Conservation (phyloP, 148 eudicot genomes). For the Euryodendron excelsum region DNA sequence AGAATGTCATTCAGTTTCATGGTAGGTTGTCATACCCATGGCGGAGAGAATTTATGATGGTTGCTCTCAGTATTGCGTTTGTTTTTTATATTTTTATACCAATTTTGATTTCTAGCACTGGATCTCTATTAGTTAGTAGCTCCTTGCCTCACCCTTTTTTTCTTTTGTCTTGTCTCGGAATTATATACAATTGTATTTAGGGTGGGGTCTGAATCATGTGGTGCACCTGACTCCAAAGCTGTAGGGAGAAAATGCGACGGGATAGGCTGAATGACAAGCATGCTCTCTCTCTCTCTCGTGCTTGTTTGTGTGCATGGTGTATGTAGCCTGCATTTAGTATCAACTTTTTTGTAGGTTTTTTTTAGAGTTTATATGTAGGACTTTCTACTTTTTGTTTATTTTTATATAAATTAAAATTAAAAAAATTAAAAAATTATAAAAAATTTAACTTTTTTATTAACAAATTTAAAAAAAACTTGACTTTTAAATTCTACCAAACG, state of each 20-base stretch:
- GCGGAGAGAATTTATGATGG: not conserved
- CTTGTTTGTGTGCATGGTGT: not conserved
- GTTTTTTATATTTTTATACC: not conserved
- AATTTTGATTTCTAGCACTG: not conserved
- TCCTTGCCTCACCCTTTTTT: not conserved
- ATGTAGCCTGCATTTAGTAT: not conserved
- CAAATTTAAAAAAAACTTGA: no score
- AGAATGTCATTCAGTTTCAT: no score
- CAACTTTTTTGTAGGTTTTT: no score
- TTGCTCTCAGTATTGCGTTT: not conserved
- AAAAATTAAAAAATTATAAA: no score
- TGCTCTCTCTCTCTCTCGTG: slow-evolving; percentile 10
- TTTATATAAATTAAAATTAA: no score
- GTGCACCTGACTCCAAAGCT: slow-evolving; percentile 39
- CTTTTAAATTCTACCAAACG: no score
- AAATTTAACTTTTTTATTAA: no score
- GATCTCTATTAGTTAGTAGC: not conserved
- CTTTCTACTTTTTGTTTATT: no score
- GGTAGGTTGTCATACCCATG: no score
- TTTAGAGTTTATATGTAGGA: no score
- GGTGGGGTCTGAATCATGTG: slow-evolving; percentile 35
- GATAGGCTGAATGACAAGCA: slow-evolving; percentile 57
- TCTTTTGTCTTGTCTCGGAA: not conserved
- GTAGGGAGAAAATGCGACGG: slow-evolving; percentile 60
- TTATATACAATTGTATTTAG: slow-evolving; percentile 22